Evolutionary conservation across 2,329 filamentous ascomycete genomes (phyloP).

Genomic region (Exophiala oligosperma): DNA sequence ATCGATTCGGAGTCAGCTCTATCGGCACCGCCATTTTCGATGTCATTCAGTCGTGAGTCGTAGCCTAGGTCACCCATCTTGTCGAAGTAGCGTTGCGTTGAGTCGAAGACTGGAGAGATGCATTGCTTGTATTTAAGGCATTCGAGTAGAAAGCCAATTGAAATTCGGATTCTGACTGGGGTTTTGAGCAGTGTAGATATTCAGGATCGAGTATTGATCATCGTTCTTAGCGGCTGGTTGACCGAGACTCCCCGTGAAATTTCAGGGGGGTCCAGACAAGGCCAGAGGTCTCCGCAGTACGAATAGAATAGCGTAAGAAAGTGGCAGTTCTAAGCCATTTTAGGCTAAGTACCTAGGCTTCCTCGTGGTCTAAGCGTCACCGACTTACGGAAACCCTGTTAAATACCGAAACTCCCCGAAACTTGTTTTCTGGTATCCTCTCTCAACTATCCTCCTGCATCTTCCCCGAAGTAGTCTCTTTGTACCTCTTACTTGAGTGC

Average conservation of each 20-base stretch:
- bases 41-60: background rate
- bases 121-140: background rate
- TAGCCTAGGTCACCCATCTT: background rate
- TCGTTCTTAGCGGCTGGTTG: background rate
- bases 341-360: too few species aligned
- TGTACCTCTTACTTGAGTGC: background rate
- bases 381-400: background rate
- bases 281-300: background rate
- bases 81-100: background rate
- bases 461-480: background rate
- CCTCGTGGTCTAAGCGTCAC: too few species aligned
- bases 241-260: background rate
- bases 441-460: background rate
- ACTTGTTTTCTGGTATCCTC: background rate
- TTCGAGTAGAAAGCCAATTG: background rate
- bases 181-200: too few species aligned
- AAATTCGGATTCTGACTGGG: too few species aligned
- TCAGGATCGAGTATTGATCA: background rate
- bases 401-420: background rate
- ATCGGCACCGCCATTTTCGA: background rate
- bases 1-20: background rate
- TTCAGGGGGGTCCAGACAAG: background rate
- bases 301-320: too few species aligned
- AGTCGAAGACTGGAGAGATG: background rate
- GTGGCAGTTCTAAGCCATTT: too few species aligned